Base-by-base conservation (phyloP, 2,329 filamentous ascomycete species). In the Sclerotinia borealis region DNA sequence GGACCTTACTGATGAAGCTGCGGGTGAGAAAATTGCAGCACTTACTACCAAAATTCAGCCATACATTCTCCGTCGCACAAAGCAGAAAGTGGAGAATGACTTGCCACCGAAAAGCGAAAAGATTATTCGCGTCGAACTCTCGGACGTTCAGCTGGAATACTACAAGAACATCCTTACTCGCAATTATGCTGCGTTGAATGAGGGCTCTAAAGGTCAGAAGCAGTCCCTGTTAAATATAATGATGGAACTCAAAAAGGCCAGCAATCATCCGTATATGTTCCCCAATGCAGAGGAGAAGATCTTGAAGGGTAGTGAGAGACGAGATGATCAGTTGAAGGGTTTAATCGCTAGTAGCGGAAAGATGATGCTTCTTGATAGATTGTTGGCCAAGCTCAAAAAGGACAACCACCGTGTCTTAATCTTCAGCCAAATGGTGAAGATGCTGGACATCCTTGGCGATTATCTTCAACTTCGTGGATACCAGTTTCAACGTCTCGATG, bases 171-270 rank as follows among this genome's bases (percentile, higher is more conserved):
- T 99, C 64, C 81, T 99, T 29, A 98, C 95, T 0, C 88, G 93
- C 72, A 99, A 99, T 74, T 99, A 99, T 72, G 87, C 92, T 36
- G 95, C 93, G 3, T 82, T 99, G 37, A 96, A 96, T 71, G 91
- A 96, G 72, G 93, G 92, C 51, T 88, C 89, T 50, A 91, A 86
- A 65, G 95, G 93, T 7, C 91, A 96, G 75, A 98, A 96, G 77
- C 93, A 96, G 69, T 98, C 93, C 0, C 79, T 99, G 17, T 80
- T 99, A 67, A 99, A 99, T 77, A 95, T 99, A 75, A 97, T 99
- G 86, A 99, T 99, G 95, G 95, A 99, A 76, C 77, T 99, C 72
- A 99, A 99, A 80, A 99, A 99, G 77, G 92, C 95, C 75, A 98
- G 93, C 78, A 99, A 99, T 72, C 95, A 99, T 74, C 93, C 95